Base-by-base conservation (phyloP, 164 flowering plant species). In the Annona cherimola region DNA sequence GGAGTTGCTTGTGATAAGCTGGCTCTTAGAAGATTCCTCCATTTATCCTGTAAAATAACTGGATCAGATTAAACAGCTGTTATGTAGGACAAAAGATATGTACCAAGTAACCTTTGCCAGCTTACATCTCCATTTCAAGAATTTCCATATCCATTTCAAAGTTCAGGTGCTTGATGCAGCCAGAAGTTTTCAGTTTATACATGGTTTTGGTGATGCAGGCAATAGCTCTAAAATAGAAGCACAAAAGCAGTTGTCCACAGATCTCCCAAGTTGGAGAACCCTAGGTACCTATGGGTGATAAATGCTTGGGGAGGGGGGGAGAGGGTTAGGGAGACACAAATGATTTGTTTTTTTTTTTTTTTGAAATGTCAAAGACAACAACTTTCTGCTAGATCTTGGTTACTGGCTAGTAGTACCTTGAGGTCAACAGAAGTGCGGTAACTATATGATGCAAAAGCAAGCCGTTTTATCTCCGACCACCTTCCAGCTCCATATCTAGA, bases 401-500 rank as follows among this genome's bases (percentile, higher is more conserved):
- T 26, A 26, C 35, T 26, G 35, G 35, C 35, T 26, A 26, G 35
- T 12, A 69, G 43, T 78, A 92, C 98, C 92, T 95, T 95, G 65
- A 95, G 90, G 80, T 95, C 99, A 71, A 95, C 99, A 26, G 99
- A 86, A 44, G 99, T 92, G 40, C 99, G 94, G 76, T 91, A 87
- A 40, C 92, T 73, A 75, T 80, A 83, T 1, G 99, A 90, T 63
- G 98, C 83, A 83, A 95, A 95, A 41, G 97, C 79, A 77, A 91
- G 79, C 74, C 87, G 78, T 83, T 90, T 95, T 54, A 95, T 95
- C 86, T 95, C 97, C 65, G 99, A 95, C 99, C 99, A 95, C 78
- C 89, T 90, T 63, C 99, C 99, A 77, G 90, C 90, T 69, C 99
- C 99, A 84, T 85, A 95, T 77, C 74, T 85, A 20, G 99, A 80